phyloP scores from a whole-genome alignment of 2,329 filamentous ascomycete genomes.

The Gnomoniopsis smithogilvyi region DNA sequence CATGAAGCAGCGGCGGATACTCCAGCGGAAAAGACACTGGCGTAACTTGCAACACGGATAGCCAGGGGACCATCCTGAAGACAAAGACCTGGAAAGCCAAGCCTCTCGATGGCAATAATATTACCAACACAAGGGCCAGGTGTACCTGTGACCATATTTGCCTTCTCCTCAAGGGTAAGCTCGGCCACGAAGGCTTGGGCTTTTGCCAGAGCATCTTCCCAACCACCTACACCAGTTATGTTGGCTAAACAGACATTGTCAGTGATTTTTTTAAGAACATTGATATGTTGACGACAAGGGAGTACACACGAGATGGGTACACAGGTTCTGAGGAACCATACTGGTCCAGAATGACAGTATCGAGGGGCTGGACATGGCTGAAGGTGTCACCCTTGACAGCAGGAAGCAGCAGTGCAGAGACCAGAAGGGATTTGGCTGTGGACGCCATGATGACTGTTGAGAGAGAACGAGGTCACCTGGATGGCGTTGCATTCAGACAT shows the following conservation, averaged over 20 bases:
- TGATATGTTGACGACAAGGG: slow-evolving; percentile 16
- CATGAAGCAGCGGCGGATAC: slow-evolving; percentile 68
- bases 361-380: slow-evolving; percentile 36
- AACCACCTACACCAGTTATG: slow-evolving; percentile 30
- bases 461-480: neutral
- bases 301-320: slow-evolving; percentile 34
- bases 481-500: neutral
- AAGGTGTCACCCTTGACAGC: slow-evolving; percentile 28
- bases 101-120: slow-evolving; percentile 47
- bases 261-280: neutral
- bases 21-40: slow-evolving; percentile 67
- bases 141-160: slow-evolving; percentile 20
- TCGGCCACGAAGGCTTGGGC: slow-evolving; percentile 54
- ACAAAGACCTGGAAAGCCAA: slow-evolving; percentile 59
- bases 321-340: slow-evolving; percentile 37
- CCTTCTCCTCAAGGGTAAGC: slow-evolving; percentile 64
- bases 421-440: slow-evolving; percentile 9
- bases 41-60: slow-evolving; percentile 62
- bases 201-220: slow-evolving; percentile 34
- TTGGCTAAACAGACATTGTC: slow-evolving; percentile 27
- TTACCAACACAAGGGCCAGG: slow-evolving; percentile 24
- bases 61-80: slow-evolving; percentile 68
- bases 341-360: slow-evolving; percentile 37
- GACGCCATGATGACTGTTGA: slow-evolving; percentile 2
- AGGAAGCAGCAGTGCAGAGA: slow-evolving; percentile 13